These are phyloP conservation scores for Cairneyella variabilis DNA, from an alignment of 495 filamentous ascomycete genomes.

Conservation along the genomic window DNA sequence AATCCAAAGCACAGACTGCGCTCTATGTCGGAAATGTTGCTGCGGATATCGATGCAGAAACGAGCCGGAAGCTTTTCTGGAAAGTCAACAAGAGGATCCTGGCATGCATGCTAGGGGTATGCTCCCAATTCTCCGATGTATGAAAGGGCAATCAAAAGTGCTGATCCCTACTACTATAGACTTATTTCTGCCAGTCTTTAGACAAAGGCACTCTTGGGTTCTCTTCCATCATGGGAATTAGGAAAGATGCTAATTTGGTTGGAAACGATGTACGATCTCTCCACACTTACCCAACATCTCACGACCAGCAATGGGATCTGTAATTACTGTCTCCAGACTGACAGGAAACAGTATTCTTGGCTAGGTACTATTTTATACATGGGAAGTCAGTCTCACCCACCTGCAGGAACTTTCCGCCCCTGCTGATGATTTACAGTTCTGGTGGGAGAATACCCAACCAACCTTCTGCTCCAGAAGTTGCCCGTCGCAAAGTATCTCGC, in stretches of 20 bases:
- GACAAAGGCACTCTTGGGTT: constrained; percentile 49
- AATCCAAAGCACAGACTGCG: no score
- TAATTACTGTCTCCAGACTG: no score
- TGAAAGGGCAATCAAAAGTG: no score
- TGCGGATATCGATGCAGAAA: constrained; percentile 36
- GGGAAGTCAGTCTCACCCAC: no score
- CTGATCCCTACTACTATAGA: no score
- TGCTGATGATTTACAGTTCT: no score
- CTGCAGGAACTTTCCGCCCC: no score
- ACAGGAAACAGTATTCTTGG: constrained; percentile 35
- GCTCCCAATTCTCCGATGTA: no score
- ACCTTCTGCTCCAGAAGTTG: constrained; percentile 53
- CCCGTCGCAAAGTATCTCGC: constrained; percentile 58
- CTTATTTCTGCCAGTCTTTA: constrained; percentile 21
- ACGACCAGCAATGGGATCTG: no score
- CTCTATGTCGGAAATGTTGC: no score
- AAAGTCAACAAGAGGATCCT: constrained; percentile 25
- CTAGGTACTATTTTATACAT: constrained; percentile 57
- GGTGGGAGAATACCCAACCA: constrained; percentile 41
- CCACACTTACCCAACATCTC: no score
- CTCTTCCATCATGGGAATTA: constrained; percentile 51
- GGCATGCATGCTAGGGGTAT: constrained; percentile 25
- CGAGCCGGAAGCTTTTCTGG: constrained; percentile 37
- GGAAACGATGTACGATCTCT: no score
- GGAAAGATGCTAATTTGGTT: constrained; percentile 39